These are phyloP conservation scores for Solanum sejunctum DNA, from an alignment of 257 asterid species.

Conservation along the genomic window DNA sequence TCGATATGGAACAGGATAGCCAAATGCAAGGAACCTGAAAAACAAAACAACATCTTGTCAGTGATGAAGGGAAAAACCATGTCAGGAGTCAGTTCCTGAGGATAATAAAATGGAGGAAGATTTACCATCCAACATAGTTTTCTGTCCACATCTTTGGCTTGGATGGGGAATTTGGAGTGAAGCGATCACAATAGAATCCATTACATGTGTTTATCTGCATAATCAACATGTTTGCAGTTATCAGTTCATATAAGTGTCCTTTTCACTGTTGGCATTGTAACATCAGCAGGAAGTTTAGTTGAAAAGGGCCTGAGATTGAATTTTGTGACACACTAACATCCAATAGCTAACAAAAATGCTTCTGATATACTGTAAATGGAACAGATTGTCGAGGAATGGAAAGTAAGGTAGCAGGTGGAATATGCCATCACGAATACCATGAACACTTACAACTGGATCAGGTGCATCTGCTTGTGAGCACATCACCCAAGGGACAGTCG, in stretches of 20 bases:
- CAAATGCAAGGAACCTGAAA: constrained; percentile 74
- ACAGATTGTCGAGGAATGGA: neutral
- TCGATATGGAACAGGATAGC: constrained; percentile 63
- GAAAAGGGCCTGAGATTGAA: neutral
- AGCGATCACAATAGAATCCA: constrained; percentile 66
- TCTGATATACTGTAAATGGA: neutral
- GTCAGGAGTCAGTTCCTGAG: neutral
- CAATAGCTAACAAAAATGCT: neutral
- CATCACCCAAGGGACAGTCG: constrained; percentile 86
- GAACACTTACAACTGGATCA: constrained; percentile 49
- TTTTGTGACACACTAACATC: neutral
- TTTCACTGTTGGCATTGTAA: neutral
- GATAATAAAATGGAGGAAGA: neutral
- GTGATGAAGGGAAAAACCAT: neutral
- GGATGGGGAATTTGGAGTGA: constrained; percentile 53
- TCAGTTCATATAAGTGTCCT: neutral
- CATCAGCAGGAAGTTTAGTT: neutral
- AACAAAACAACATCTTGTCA: neutral
- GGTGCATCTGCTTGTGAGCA: constrained; percentile 66
- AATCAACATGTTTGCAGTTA: neutral
- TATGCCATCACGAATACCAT: neutral
- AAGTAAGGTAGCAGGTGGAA: neutral
- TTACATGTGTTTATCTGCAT: constrained; percentile 83
- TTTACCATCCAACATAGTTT: constrained; percentile 71
- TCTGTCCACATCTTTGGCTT: constrained; percentile 86